phyloP scores from a whole-genome alignment of 2,329 filamentous ascomycete genomes.

The Microdochium nivale region DNA sequence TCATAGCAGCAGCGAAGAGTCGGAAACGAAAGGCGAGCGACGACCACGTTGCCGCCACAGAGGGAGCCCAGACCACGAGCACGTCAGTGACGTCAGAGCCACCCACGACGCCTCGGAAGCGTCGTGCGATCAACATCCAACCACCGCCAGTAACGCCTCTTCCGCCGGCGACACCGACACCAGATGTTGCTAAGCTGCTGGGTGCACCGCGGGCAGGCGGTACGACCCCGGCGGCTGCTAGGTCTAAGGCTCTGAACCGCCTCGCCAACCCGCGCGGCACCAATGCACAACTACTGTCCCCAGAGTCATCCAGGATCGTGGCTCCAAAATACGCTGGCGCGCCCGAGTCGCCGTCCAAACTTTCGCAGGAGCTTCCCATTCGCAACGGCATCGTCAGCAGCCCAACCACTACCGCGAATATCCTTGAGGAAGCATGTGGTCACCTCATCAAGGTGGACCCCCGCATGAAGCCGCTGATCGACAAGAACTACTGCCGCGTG shows the following conservation, averaged over 20 bases:
- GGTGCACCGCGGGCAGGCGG: slow-evolving; percentile 17
- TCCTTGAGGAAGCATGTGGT: slow-evolving; percentile 67
- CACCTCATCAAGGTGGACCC: slow-evolving; percentile 68
- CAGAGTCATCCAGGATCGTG: slow-evolving; percentile 57
- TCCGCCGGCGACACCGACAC: slow-evolving; percentile 37
- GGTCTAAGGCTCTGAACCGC: slow-evolving; percentile 35
- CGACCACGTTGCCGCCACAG: background rate
- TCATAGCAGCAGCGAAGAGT: slow-evolving; percentile 4
- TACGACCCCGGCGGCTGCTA: slow-evolving; percentile 18
- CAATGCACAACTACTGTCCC: slow-evolving; percentile 65
- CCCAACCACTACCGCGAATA: slow-evolving; percentile 54
- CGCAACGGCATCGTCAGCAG: slow-evolving; percentile 27
- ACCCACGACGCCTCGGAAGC: slow-evolving; percentile 19
- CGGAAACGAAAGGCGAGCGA: slow-evolving; percentile 19
- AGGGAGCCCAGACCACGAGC: background rate
- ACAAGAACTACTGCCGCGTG: slow-evolving; percentile 65
- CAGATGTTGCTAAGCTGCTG: slow-evolving; percentile 32
- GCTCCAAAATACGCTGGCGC: slow-evolving; percentile 38
- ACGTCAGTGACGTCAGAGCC: slow-evolving; percentile 6
- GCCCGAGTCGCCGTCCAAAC: slow-evolving; percentile 36
- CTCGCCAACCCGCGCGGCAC: slow-evolving; percentile 56
- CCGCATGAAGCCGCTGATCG: slow-evolving; percentile 62
- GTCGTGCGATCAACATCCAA: slow-evolving; percentile 10
- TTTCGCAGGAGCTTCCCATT: slow-evolving; percentile 27
- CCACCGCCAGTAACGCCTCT: slow-evolving; percentile 20